Percentiles rank a stretch among this genome's conserved stretches.
These are phyloP conservation scores for Neostapfia colusana DNA, from an alignment of 176 grass and related monocot species.

Conservation along the genomic window DNA sequence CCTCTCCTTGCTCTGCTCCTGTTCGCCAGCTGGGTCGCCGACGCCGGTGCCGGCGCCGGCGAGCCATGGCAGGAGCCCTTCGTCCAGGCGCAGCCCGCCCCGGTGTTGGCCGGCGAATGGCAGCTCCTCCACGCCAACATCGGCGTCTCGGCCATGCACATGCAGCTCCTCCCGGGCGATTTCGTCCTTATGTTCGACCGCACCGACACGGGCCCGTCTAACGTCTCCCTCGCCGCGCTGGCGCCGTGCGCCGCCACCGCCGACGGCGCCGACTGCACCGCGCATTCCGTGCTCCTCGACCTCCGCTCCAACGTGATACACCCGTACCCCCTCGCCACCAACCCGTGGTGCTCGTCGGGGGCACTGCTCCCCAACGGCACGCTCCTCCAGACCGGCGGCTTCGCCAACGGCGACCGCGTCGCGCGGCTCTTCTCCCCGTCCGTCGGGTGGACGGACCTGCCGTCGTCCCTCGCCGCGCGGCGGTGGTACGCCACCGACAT, in stretches of 20 bases:
- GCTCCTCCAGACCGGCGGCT: conserved; percentile 79
- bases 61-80: conserved; percentile 7
- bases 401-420: conserved; percentile 64
- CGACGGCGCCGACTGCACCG: conserved; percentile 58
- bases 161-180: conserved; percentile 78
- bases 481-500: conserved; percentile 76
- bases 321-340: conserved; percentile 61
- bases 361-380: conserved; percentile 74
- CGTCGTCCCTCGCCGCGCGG: conserved; percentile 38
- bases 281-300: conserved; percentile 68
- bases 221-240: conserved; percentile 52
- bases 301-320: conserved; percentile 38
- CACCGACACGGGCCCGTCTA: conserved; percentile 66
- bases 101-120: conserved; percentile 49
- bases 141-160: conserved; percentile 89
- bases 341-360: conserved; percentile 88
- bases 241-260: conserved; percentile 3
- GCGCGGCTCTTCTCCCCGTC: conserved; percentile 64
- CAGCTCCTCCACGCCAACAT: conserved; percentile 66
- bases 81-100: too few relatives aligned
- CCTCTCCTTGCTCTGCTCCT: background rate
- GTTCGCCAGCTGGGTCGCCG: background rate
- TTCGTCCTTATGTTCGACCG: conserved; percentile 79
- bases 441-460: conserved; percentile 64
- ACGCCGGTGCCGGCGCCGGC: background rate